Evolutionary conservation across 805 yeast genomes (phyloP).

Genomic region (Teunomyces pallodes): DNA sequence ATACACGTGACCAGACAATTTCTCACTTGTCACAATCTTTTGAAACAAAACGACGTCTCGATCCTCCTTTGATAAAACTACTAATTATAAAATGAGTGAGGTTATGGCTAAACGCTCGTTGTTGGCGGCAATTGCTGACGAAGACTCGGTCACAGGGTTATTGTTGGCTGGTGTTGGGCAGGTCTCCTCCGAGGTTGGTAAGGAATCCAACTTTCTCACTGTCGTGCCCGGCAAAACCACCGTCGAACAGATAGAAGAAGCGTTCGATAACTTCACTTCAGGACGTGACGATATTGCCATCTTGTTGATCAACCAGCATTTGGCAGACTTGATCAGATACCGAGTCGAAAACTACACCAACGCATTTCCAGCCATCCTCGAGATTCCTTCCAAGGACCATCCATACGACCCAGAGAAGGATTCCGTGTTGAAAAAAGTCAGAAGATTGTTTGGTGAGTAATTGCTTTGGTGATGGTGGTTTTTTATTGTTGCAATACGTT

Average conservation of each 20-base stretch:
- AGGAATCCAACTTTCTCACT: slow-evolving; percentile 78
- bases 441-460: slow-evolving; percentile 91
- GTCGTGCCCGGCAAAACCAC: slow-evolving; percentile 74
- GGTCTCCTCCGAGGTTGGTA: slow-evolving; percentile 56
- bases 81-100: slow-evolving; percentile 17
- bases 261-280: slow-evolving; percentile 72
- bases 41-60: not conserved
- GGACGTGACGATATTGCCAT: slow-evolving; percentile 88
- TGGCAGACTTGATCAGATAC: slow-evolving; percentile 86
- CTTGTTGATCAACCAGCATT: slow-evolving; percentile 86
- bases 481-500: not conserved
- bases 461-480: not conserved
- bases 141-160: slow-evolving; percentile 95
- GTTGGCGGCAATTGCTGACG: slow-evolving; percentile 95
- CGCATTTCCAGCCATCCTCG: slow-evolving; percentile 95
- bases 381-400: slow-evolving; percentile 97
- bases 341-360: slow-evolving; percentile 79
- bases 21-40: not conserved
- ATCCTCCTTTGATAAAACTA: not conserved
- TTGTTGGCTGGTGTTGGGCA: slow-evolving; percentile 95
- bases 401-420: slow-evolving; percentile 99
- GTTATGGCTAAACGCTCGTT: slow-evolving; percentile 69
- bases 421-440: slow-evolving; percentile 88
- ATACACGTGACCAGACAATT: not conserved
- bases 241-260: slow-evolving; percentile 68